Base-by-base conservation (phyloP, 345 rosid species). In the Sonneratia alba region DNA sequence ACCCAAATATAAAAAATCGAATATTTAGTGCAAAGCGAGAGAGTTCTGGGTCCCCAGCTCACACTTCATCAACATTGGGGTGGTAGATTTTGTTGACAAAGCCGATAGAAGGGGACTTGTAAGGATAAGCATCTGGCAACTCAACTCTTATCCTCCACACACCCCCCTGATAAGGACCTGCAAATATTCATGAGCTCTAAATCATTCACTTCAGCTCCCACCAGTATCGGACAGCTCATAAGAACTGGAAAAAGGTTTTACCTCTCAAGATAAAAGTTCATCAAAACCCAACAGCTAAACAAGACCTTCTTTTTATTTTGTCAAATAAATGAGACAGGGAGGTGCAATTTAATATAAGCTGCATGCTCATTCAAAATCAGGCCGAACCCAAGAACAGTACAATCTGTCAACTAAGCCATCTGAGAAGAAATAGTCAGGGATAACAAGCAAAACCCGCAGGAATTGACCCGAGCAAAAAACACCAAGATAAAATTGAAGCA, bases 61-160 rank as follows among this genome's bases (percentile, higher is more conserved):
- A 92, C 98, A 88, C 84, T 80, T 95, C 99, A 86, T 95, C 99
- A 45, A 95, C 97, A 80, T 95, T 95, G 5, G 99, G 99, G 78
- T 95, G 99, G 82, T 95, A 92, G 67, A 95, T 92, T 78, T 90
- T 92, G 78, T 91, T 92, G 61, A 90, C 78, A 84, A 95, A 95
- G 71, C 96, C 96, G 72, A 95, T 81, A n/a, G 98, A 95, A 43
- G 99, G 99, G 76, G 99, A 91, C 83, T 91, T 91, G 69, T 92
- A 92, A 42, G 99, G 99, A 88, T 96, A 96, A 80, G 96, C 97
- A 86, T 92, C 97, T 6, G 99, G 96, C 34, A 96, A 85, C 80
- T 89, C 98, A 56, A 92, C 98, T 80, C 90, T 86, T 82, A 96
- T 83, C 89, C 81, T 92, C 99, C 99, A 96, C 70, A 89, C 82